Base-by-base conservation (phyloP, 495 filamentous ascomycete genomes). In the Cercophora sp. region DNA sequence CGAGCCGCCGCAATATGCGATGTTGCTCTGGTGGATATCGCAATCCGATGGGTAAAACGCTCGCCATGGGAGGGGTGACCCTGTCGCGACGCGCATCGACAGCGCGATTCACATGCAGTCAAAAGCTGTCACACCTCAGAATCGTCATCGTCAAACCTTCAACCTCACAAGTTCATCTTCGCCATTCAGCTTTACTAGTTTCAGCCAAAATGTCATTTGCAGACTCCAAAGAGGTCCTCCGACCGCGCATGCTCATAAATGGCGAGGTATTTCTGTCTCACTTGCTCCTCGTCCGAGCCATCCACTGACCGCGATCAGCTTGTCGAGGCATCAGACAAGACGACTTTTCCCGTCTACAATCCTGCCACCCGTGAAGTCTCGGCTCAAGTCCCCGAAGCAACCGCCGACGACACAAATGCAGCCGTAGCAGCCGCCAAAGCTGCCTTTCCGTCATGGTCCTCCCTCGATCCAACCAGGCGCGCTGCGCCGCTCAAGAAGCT, bases 371-470 rank as follows among this genome's bases (percentile, higher is more conserved):
- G 57, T 8, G 50, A 59, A 23, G 46, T 65, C 10, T 55, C 68
- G 0, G 63, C 63, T 20, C 10, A 27, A 63, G 67, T 68, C 18
- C 61, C 65, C 51, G 67, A 68, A 24, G 67, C 67, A 2, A 65
- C 47, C 24, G 52, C 26, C 22, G 61, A 73, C 4, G 81, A 87
- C 55, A 72, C 78, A 54, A 74, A 85, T 62, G 62, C 58, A 2
- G 82, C 83, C 11, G 79, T 85, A 1, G 73, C 73, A 3, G 76
- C 82, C 11, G 84, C 83, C 23, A 77, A 79, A 50, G 72, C 71
- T 4, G 81, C 84, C 6, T 80, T 83, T 52, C 79, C 78, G 16
- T 65, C 71, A 16, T 86, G 83, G 82, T 73, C 71, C 2, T 69
- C 67, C 5, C 67, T 80, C 15, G 66, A 68, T 4, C 74, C 76